Conservation (phyloP, 257 asterid species). For the Solanum sejunctum region DNA sequence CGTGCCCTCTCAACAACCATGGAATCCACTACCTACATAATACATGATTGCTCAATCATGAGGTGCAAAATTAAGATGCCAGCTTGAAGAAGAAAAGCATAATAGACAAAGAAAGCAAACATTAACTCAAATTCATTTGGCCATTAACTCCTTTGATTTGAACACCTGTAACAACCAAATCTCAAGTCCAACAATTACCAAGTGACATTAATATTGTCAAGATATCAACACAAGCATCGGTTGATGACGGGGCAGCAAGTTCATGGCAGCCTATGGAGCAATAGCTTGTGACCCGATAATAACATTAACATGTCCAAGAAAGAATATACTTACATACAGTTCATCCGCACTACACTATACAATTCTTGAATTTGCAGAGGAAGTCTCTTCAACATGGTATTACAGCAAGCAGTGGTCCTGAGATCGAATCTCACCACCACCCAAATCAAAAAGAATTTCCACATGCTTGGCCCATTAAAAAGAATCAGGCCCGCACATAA, state of each 20-base stretch:
- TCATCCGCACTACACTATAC: not conserved
- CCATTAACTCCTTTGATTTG: not conserved
- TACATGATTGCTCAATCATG: constrained; percentile 15
- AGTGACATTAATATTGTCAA: not conserved
- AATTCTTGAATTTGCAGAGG: not conserved
- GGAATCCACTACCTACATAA: constrained; percentile 86
- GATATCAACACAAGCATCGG: not conserved
- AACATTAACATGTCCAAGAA: not conserved
- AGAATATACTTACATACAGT: not conserved
- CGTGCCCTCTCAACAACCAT: constrained; percentile 99
- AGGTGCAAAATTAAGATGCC: not conserved
- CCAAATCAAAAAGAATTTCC: no score
- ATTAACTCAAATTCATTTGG: not conserved
- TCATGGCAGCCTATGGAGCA: not conserved
- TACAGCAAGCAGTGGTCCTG: no score
- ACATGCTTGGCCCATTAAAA: no score
- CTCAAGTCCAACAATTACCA: not conserved
- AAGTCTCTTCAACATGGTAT: not conserved
- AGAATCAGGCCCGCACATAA: no score
- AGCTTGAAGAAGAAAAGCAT: not conserved
- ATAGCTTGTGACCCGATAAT: not conserved
- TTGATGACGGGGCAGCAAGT: not conserved
- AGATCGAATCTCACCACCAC: no score
- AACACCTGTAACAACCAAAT: not conserved
- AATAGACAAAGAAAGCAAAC: not conserved